Evolutionary conservation across 805 yeast genomes (phyloP), one percentile per base, ranked within the genome.

Genomic region (Spathaspora arborariae): DNA sequence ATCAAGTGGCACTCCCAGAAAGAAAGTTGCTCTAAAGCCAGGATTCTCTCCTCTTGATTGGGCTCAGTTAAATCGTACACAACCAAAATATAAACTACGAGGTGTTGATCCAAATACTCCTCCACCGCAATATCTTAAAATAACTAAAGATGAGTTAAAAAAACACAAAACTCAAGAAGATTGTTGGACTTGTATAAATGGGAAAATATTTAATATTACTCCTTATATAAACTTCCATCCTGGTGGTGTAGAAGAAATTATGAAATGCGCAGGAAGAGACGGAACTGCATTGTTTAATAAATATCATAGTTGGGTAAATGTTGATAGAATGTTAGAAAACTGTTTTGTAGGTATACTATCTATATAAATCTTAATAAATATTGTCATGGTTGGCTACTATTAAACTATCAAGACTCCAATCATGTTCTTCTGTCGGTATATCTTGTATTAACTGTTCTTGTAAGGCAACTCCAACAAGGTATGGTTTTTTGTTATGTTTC

Each of bases 31-130:
- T 0, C 70, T 88, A 15, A 70, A 76, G 38, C 95, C 94, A 0
- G 95, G 96, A 1, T 88, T 82, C 57, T 88, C 96, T 2, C 91
- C 95, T 0, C 63, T 88, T 50, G 96, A 88, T 60, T 88, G 96
- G 96, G 96, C 91, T 11, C 64, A 73, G 7, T 60, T 80, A 21
- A 81, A 80, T 44, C 59, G 67, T 11, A 66, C 74, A 5, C 52
- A 58, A 4, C 66, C 73, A 0, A 77, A 76, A 7, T 60, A 65
- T 48, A 72, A 80, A 49, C 71, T 86, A 37, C 63, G 87, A 52
- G 85, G 81, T 0, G 74, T 78, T 2, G 68, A 67, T 3, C 72
- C 76, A 0, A 63, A 65, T 34, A 74, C 81, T 0, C 83, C 82
- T 43, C 88, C 88, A 0, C 68, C 75, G 1, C 68, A 58, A 10